phyloP scores from a whole-genome alignment of 768 basidiomycete species.

The Nidularia sp. region DNA sequence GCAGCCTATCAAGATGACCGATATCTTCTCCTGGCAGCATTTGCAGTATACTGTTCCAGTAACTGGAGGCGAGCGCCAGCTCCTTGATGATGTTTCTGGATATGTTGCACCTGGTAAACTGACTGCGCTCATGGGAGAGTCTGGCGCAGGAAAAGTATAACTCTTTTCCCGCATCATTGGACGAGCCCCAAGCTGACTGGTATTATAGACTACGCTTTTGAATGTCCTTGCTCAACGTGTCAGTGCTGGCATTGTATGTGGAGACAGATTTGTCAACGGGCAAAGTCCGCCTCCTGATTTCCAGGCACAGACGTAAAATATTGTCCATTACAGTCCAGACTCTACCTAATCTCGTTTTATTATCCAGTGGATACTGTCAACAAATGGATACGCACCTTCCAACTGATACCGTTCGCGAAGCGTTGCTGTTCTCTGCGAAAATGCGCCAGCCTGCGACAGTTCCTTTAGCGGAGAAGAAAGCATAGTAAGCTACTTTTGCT shows the following conservation, averaged over 20 bases:
- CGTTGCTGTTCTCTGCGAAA: constrained; percentile 74
- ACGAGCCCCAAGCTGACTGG: not conserved
- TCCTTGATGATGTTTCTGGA: constrained; percentile 73
- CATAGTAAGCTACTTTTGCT: constrained; percentile 52
- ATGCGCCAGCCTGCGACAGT: constrained; percentile 71
- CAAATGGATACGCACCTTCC: constrained; percentile 81
- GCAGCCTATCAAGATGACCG: constrained; percentile 39
- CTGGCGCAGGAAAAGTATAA: constrained; percentile 42
- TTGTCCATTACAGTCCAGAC: not conserved
- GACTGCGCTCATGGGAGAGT: constrained; percentile 73
- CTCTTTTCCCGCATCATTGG: constrained; percentile 5
- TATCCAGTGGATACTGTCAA: constrained; percentile 67
- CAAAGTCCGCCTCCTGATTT: constrained; percentile 52
- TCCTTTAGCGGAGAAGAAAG: constrained; percentile 67
- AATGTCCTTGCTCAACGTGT: constrained; percentile 53
- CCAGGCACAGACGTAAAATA: constrained; percentile 49
- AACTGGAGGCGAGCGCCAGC: constrained; percentile 35
- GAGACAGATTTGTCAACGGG: constrained; percentile 54
- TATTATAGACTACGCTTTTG: constrained; percentile 51
- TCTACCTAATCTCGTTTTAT: not conserved
- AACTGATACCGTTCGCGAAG: constrained; percentile 76
- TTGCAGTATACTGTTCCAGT: constrained; percentile 64
- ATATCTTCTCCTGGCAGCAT: constrained; percentile 80
- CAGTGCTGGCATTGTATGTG: constrained; percentile 41
- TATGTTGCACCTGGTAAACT: constrained; percentile 80